Conservation (phyloP, 805 yeast genomes). For the Cyberlindnera sargentensis region DNA sequence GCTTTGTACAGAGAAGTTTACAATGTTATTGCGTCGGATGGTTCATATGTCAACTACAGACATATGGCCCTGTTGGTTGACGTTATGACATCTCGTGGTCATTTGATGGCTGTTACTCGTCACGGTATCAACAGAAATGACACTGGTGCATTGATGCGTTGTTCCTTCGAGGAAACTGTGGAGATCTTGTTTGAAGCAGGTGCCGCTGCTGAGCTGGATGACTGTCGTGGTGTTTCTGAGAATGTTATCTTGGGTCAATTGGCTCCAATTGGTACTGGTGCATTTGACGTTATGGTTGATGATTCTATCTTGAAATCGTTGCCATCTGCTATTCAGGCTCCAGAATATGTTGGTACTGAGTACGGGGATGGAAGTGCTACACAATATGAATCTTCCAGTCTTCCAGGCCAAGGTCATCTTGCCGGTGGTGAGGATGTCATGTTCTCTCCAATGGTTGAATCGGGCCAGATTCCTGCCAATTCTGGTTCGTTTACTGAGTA, state of each 20-base stretch:
- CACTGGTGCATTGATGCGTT: slow-evolving; percentile 98
- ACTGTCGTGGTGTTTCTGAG: slow-evolving; percentile 97
- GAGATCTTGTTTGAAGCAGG: slow-evolving; percentile 97
- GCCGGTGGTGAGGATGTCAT: slow-evolving; percentile 67
- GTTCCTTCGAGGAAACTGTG: slow-evolving; percentile 98
- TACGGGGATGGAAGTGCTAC: slow-evolving; percentile 72
- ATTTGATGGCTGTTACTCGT: slow-evolving; percentile 97
- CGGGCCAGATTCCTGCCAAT: slow-evolving; percentile 71
- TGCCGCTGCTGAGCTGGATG: slow-evolving; percentile 95
- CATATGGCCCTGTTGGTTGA: slow-evolving; percentile 97
- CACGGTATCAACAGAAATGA: slow-evolving; percentile 98
- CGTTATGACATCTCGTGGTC: slow-evolving; percentile 98
- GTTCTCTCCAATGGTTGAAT: slow-evolving; percentile 88
- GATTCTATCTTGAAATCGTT: slow-evolving; percentile 67
- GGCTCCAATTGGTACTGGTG: slow-evolving; percentile 98
- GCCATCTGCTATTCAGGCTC: slow-evolving; percentile 30
- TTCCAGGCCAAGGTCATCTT: slow-evolving; percentile 59
- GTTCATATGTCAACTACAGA: slow-evolving; percentile 97
- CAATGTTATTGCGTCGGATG: slow-evolving; percentile 98
- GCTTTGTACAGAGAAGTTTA: slow-evolving; percentile 91
- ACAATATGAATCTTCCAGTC: slow-evolving; percentile 73
- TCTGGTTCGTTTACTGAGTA: slow-evolving; percentile 65
- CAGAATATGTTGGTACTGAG: slow-evolving; percentile 29
- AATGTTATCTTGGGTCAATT: slow-evolving; percentile 96
- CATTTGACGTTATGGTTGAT: slow-evolving; percentile 92